A percentile compares a stretch with the other conserved stretches of the same genome.
Conservation (phyloP, 345 rosid species). For the Barbarea vulgaris region DNA sequence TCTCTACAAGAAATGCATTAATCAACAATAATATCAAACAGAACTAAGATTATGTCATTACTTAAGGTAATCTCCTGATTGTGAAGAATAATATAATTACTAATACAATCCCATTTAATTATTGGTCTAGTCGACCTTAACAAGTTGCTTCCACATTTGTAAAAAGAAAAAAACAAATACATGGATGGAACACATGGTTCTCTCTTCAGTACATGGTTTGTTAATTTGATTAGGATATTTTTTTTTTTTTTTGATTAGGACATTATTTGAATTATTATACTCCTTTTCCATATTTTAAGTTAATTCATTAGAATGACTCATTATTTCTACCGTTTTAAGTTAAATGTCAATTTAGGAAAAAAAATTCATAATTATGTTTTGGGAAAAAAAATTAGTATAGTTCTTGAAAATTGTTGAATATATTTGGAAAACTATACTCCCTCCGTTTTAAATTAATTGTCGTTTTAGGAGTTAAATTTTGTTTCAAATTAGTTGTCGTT, state of each 20-base stretch:
- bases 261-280: conserved; percentile 7
- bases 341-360: background rate
- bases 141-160: conserved; percentile 15
- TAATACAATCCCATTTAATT: conserved; percentile 7
- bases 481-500: too few species aligned
- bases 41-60: conserved; percentile 29
- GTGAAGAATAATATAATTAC: background rate
- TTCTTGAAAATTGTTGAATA: background rate
- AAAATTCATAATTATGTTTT: too few species aligned
- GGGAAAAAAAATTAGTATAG: background rate
- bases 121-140: conserved; percentile 25
- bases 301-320: background rate
- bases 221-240: conserved; percentile 6
- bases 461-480: too few species aligned
- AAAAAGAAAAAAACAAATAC: background rate
- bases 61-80: conserved; percentile 23
- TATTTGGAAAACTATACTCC: background rate
- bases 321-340: background rate
- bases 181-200: conserved; percentile 26
- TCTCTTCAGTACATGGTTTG: background rate
- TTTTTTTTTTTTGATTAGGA: conserved; percentile 12
- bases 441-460: too few species aligned
- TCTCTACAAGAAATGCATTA: conserved; percentile 30
- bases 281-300: background rate
- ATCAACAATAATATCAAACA: conserved; percentile 8